Evolutionary conservation across 116 monocot genomes (phyloP), one percentile per base, ranked within the genome.

Genomic region (Phalaenopsis hybrid): DNA sequence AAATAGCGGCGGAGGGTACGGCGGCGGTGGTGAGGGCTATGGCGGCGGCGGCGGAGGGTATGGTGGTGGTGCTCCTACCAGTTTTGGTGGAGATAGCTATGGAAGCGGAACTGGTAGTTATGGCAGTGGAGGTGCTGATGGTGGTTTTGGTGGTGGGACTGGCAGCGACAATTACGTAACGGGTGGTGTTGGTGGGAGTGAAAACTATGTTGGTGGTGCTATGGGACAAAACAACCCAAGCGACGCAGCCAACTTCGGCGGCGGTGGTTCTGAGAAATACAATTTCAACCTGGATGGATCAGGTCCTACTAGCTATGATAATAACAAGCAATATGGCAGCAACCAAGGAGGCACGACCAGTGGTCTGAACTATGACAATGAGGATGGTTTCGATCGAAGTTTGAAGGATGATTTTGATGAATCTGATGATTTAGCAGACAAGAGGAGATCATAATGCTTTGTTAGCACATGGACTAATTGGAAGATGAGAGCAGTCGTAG

Each of bases 371-470:
- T 0, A 28, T 28, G 82, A 16, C 48, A 44, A 77, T 59, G 63
- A 82, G 74, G 81, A 85, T 65, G 83, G 84, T 10, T 20, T 79
- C 10, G 86, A 82, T 28, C 83, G 86, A 11, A 74, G 75, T 77
- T 81, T 89, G 28, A 86, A 84, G 49, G n/a, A 88, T 75, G 87
- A 83, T 51, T 77, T 77, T 11, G 84, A 90, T 65, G 85, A 90
- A 72, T 84, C 92, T 49, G 84, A 89, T 69, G 92, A 86, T 81
- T 90, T 78, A 43, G 88, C 87, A 55, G 80, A 84, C 84, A 93
- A 90, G 82, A 85, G 87, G 81, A 48, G 82, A 23, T 55, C 55
- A 55, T 55, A 55, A 55, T 55, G 28, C 28, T 8, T 63, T 37
- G 6, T 23, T 21, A 21, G 25, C 21, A 15, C 63, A 55, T 21